Percentiles rank a stretch among this genome's conserved stretches.
Conservation (phyloP, 1,139 yeast species). For the Nakaseomyces glabratus region DNA sequence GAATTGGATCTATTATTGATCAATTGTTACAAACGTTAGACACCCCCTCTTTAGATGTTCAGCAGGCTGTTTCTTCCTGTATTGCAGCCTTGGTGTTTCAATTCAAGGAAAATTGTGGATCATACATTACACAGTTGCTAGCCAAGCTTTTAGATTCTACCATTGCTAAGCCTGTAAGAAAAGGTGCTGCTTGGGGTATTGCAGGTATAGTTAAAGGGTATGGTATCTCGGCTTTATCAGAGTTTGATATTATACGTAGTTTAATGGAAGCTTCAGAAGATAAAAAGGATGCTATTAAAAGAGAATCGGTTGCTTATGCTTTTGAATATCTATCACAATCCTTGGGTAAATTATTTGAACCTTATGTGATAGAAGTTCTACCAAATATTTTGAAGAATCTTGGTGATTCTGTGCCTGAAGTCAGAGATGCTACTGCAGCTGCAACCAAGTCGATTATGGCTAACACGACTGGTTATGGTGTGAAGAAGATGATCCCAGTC, state of each 20-base stretch:
- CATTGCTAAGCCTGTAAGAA: conserved; percentile 48
- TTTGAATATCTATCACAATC: conserved; percentile 76
- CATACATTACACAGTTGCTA: conserved; percentile 50
- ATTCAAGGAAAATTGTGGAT: conserved; percentile 42
- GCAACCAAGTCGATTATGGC: conserved; percentile 89
- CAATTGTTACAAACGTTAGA: conserved; percentile 66
- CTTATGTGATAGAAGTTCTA: conserved; percentile 80
- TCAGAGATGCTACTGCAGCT: conserved; percentile 77
- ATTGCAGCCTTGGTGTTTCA: conserved; percentile 70
- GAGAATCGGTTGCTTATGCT: conserved; percentile 86
- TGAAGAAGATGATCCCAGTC: conserved; percentile 81
- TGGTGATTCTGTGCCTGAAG: conserved; percentile 81
- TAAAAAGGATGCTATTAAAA: conserved; percentile 58
- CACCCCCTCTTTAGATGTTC: conserved; percentile 85
- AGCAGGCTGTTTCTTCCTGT: conserved; percentile 76
- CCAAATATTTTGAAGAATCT: conserved; percentile 72
- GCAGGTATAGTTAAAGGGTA: conserved; percentile 88
- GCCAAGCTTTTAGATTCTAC: conserved; percentile 45
- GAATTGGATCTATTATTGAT: conserved; percentile 58
- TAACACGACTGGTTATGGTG: conserved; percentile 85
- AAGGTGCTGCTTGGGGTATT: conserved; percentile 95
- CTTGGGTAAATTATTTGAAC: conserved; percentile 75
- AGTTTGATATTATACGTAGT: conserved; percentile 65
- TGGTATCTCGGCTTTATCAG: conserved; percentile 70
- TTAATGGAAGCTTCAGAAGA: conserved; percentile 85